phyloP scores from a whole-genome alignment of 305 asterid species.

The Plantago coronopus region DNA sequence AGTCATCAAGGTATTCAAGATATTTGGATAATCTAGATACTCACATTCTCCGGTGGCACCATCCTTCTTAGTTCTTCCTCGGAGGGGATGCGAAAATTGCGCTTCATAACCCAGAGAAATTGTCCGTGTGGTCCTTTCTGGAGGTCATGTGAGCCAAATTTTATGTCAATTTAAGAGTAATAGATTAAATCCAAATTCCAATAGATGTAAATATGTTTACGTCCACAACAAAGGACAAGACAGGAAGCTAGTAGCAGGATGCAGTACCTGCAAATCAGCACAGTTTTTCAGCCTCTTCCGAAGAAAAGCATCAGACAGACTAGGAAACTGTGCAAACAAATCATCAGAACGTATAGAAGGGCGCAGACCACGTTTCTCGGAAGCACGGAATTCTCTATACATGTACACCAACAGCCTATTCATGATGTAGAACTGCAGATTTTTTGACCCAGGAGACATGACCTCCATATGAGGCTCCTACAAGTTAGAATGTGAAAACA shows the following conservation, averaged over 20 bases:
- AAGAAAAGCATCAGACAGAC: constrained; percentile 72
- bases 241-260: constrained; percentile 10
- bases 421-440: constrained; percentile 74
- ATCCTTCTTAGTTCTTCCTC: constrained; percentile 97
- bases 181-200: constrained; percentile 11
- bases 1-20: constrained; percentile 18
- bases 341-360: constrained; percentile 85
- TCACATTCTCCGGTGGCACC: constrained; percentile 95
- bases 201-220: constrained; percentile 9
- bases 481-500: constrained; percentile 26
- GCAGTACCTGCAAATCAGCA: constrained; percentile 83
- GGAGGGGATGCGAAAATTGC: constrained; percentile 81
- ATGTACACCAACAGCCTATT: constrained; percentile 83
- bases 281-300: constrained; percentile 82
- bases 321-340: constrained; percentile 74
- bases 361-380: constrained; percentile 73
- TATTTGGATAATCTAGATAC: constrained; percentile 15
- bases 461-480: constrained; percentile 99
- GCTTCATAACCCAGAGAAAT: constrained; percentile 80
- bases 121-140: constrained; percentile 84
- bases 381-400: constrained; percentile 82
- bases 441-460: constrained; percentile 90
- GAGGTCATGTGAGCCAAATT: constrained; percentile 21
- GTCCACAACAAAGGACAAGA: not conserved
- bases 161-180: constrained; percentile 19